Base-by-base conservation (phyloP, 1,284 basidiomycete genomes). In the Moniliophthora roreri region DNA sequence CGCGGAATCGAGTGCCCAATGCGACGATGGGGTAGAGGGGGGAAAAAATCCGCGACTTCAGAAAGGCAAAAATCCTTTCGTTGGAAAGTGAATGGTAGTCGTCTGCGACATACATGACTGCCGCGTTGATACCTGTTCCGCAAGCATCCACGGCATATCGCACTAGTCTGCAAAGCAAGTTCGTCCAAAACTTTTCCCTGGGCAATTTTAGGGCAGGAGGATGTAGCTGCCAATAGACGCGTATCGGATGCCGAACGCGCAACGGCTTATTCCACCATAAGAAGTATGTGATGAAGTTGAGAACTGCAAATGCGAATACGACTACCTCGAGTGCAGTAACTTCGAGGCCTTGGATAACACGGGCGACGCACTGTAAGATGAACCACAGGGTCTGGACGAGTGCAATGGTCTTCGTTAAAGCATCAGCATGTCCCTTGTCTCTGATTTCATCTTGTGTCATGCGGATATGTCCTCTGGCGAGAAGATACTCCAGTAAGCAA, bases 231-330 rank as follows among this genome's bases (percentile, higher is more conserved):
- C 16, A 26, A 44, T 47, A 34, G 10, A 58, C 44, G 16, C 9
- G 47, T 15, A 58, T 46, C 6, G 53, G 45, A 26, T 21, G 46
- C 5, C 18, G 26, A 16, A 58, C 51, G 13, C 51, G 40, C 20
- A 46, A 47, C 3, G 60, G 60, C 44, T 61, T 61, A 16, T 54
- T 38, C 57, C 55, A 62, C 60, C 59, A 62, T 9, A 58, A 46
- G 4, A 35, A 36, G 21, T 57, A 60, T 4, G 48, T 55, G 2
- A 50, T 32, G 21, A 51, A 20, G 50, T 51, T 59, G 21, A 62
- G 46, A 4, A 39, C 24, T 7, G 55, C 55, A 45, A 53, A 62
- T 5, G 59, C 57, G 35, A 57, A 21, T 11, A 59, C 59, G 18
- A 55, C 34, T 10, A 62, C 38, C 40, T 60, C 58, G n/a, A 62